Evolutionary conservation across 345 rosid genomes (phyloP).

Genomic region (Populus euphratica): DNA sequence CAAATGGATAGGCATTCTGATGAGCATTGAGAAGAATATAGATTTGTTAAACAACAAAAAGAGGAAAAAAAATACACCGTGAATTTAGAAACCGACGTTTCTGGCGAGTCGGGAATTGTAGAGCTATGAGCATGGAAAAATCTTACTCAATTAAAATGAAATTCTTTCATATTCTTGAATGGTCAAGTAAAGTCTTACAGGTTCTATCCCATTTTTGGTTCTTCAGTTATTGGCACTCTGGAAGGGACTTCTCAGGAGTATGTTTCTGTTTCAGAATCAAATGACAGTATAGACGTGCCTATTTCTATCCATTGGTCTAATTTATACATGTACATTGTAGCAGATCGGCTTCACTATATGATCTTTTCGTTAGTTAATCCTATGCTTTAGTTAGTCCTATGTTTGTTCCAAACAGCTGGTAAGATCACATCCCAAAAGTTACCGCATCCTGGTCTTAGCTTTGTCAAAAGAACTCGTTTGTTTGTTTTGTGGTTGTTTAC

Average conservation of each 20-base stretch:
- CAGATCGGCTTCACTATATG: not conserved
- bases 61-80: slow-evolving; percentile 19
- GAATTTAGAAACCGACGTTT: slow-evolving; percentile 36
- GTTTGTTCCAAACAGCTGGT: not conserved
- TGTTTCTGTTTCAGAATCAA: not conserved
- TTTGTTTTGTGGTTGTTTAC: too few species aligned
- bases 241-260: not conserved
- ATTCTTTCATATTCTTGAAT: slow-evolving; percentile 32
- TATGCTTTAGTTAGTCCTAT: not conserved
- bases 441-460: not conserved
- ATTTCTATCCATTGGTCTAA: not conserved
- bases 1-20: slow-evolving; percentile 31
- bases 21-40: slow-evolving; percentile 43
- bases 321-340: not conserved
- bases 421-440: not conserved
- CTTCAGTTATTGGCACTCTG: not conserved
- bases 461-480: not conserved
- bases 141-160: slow-evolving; percentile 40
- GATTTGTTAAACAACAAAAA: slow-evolving; percentile 33
- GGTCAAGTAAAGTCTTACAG: not conserved
- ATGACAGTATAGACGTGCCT: not conserved
- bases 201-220: not conserved
- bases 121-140: slow-evolving; percentile 43
- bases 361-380: not conserved
- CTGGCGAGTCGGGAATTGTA: slow-evolving; percentile 47